A percentile compares a stretch with the other conserved stretches of the same genome.
Evolutionary conservation across 805 yeast genomes (phyloP).

Genomic region (Barnettozyma salicaria): DNA sequence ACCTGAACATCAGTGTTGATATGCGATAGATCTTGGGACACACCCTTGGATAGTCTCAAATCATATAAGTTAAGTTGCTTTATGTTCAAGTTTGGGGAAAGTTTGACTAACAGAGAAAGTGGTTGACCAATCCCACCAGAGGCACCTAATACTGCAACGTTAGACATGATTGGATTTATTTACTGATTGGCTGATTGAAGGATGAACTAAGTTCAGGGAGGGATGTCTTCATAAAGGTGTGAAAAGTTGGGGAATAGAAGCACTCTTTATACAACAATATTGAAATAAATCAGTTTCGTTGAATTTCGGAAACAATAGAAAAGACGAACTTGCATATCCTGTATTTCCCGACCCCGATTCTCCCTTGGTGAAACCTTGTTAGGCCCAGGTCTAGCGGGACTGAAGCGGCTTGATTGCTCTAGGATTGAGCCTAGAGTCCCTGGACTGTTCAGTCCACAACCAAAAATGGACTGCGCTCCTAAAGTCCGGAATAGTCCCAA

Average conservation of each 20-base stretch:
- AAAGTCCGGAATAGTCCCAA: too few relatives aligned
- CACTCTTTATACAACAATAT: neutral
- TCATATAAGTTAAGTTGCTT: constrained; percentile 73
- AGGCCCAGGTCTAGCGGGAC: too few relatives aligned
- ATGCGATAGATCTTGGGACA: constrained; percentile 83
- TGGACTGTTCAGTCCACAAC: too few relatives aligned
- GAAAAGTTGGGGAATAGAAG: constrained; percentile 3
- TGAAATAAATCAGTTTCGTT: too few relatives aligned
- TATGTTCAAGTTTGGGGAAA: constrained; percentile 45
- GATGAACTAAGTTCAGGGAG: neutral
- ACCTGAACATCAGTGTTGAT: constrained; percentile 64
- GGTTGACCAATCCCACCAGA: constrained; percentile 97
- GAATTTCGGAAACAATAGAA: too few relatives aligned
- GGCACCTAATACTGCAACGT: constrained; percentile 86
- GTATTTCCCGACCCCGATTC: too few relatives aligned
- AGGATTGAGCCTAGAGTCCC: too few relatives aligned
- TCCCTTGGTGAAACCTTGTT: too few relatives aligned
- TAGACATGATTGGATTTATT: constrained; percentile 29
- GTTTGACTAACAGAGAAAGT: constrained; percentile 70
- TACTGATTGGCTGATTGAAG: neutral
- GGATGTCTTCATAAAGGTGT: neutral
- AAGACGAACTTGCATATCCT: too few relatives aligned
- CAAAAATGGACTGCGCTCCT: too few relatives aligned
- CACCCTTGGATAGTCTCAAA: constrained; percentile 81
- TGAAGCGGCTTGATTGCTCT: too few relatives aligned